phyloP scores from a whole-genome alignment of 148 eudicot genomes.

The Camellia lanceoleosa region DNA sequence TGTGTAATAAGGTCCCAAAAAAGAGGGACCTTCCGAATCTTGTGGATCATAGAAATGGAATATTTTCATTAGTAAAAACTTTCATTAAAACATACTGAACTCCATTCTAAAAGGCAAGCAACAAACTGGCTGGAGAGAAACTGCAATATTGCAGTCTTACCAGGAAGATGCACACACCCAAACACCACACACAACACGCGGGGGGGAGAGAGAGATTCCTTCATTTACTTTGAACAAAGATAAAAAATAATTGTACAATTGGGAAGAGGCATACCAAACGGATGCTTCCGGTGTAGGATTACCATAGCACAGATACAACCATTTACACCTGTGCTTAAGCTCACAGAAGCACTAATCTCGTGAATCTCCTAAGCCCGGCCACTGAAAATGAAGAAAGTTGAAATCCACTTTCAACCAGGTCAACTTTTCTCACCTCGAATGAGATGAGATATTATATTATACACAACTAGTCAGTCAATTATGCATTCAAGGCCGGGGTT shows the following conservation, averaged over 20 bases:
- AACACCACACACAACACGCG: no score
- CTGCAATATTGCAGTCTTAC: no score
- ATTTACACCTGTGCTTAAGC: constrained; percentile 6
- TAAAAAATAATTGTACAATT: constrained; percentile 17
- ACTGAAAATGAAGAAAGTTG: neutral
- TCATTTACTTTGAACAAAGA: neutral
- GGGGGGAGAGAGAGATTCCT: neutral
- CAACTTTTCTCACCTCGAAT: neutral
- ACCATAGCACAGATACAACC: neutral
- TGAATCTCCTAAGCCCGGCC: neutral
- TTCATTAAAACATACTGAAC: neutral
- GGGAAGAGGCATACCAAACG: constrained; percentile 14
- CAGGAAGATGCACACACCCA: no score
- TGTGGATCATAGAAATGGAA: no score
- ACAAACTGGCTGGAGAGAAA: neutral
- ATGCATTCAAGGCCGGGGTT: constrained; percentile 43
- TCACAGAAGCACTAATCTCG: neutral
- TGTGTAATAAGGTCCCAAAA: no score
- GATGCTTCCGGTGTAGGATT: neutral
- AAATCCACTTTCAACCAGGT: neutral
- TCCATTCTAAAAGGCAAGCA: neutral
- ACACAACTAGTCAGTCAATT: constrained; percentile 4
- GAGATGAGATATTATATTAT: no score
- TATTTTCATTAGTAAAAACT: neutral
- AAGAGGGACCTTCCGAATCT: no score